Percentiles rank a stretch among this genome's conserved stretches.
phyloP scores from a whole-genome alignment of 2,329 filamentous ascomycete genomes.

The Fusarium tricinctum region DNA sequence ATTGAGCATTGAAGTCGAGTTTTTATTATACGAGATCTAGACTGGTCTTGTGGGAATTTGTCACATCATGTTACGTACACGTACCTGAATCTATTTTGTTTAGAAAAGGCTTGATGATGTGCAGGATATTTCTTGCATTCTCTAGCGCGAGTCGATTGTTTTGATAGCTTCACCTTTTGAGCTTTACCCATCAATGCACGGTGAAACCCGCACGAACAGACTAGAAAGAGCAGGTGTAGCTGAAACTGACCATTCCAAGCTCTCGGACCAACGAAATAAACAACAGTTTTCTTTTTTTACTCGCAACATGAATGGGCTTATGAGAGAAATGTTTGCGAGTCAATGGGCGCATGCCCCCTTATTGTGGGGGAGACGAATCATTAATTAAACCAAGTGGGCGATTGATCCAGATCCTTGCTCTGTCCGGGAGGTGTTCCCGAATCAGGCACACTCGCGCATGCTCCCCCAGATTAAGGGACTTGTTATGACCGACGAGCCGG shows the following conservation, averaged over 20 bases:
- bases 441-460: background rate
- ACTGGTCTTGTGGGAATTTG: constrained; percentile 7
- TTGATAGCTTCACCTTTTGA: background rate
- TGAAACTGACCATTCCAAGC: constrained; percentile 41
- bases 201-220: constrained; percentile 7
- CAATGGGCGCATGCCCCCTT: constrained; percentile 19
- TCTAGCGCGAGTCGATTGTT: background rate
- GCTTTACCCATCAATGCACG: background rate
- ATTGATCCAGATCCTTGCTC: constrained; percentile 8
- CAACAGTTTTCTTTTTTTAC: background rate
- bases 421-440: background rate
- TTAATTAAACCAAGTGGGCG: constrained; percentile 48
- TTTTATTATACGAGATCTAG: constrained; percentile 32
- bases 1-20: too few species aligned
- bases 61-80: constrained; percentile 33
- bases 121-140: background rate
- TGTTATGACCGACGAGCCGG: background rate
- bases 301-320: background rate
- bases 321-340: background rate
- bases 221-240: background rate
- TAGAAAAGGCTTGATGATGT: constrained; percentile 5
- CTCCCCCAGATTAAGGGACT: constrained; percentile 33
- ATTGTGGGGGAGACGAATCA: constrained; percentile 39
- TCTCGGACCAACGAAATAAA: constrained; percentile 30
- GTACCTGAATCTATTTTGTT: constrained; percentile 12